Percentiles rank a stretch among this genome's conserved stretches.
phyloP scores from a whole-genome alignment of 2,329 filamentous ascomycete genomes.

The Ophiostoma ips region DNA sequence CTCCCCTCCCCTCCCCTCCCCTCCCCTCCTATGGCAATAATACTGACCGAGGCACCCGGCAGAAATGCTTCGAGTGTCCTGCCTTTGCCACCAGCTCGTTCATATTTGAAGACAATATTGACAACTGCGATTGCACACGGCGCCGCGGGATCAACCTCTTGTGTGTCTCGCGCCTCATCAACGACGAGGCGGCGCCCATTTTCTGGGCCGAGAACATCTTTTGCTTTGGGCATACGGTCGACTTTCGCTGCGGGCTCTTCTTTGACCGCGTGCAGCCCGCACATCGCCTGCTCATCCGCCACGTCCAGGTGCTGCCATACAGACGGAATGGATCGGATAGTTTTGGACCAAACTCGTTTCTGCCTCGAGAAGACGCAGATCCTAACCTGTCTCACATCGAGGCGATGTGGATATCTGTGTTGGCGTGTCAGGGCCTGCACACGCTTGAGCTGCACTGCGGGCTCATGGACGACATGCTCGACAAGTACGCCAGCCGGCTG shows the following conservation, averaged over 20 bases:
- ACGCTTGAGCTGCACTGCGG: neutral
- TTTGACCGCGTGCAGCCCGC: constrained; percentile 4
- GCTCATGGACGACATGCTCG: neutral
- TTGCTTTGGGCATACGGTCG: constrained; percentile 2
- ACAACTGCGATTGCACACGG: constrained; percentile 4
- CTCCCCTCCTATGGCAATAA: no score
- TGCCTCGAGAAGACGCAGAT: no score
- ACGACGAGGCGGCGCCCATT: constrained; percentile 10
- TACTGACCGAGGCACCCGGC: no score
- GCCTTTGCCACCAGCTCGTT: constrained; percentile 2
- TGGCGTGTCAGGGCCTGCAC: neutral
- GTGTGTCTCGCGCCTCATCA: constrained; percentile 8
- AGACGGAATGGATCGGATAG: no score
- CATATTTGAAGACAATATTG: neutral
- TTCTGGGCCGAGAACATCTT: constrained; percentile 12
- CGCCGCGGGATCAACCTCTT: constrained; percentile 11
- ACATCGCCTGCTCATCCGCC: constrained; percentile 11
- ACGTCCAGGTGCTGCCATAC: constrained; percentile 8
- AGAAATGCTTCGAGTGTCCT: neutral
- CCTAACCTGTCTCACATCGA: neutral
- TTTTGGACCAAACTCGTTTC: no score
- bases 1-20: no score
- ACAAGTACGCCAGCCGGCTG: neutral
- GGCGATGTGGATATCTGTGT: neutral
- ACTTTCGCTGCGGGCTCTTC: constrained; percentile 4